Evolutionary conservation across 768 basidiomycete species (phyloP).

Genomic region (Leccinum uliginosum): DNA sequence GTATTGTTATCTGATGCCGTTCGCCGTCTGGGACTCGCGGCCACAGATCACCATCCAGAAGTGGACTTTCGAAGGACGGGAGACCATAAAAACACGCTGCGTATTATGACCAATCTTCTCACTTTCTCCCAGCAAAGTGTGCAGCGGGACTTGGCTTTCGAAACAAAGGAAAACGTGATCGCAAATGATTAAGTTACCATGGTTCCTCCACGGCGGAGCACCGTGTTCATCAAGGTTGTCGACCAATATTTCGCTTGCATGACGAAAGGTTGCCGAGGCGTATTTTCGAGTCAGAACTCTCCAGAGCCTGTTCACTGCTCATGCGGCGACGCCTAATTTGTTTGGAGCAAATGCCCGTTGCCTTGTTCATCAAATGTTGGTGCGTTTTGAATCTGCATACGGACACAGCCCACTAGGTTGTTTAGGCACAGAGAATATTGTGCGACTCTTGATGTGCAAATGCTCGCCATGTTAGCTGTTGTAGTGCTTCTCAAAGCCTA

Average conservation of each 20-base stretch:
- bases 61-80: conserved; percentile 42
- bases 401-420: conserved; percentile 1
- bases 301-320: conserved; percentile 41
- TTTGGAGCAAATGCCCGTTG: conserved; percentile 28
- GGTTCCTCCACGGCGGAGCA: conserved; percentile 46
- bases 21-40: conserved; percentile 56
- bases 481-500: conserved; percentile 55
- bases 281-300: conserved; percentile 67
- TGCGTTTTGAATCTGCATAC: conserved; percentile 9
- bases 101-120: conserved; percentile 74
- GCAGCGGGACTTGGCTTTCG: conserved; percentile 37
- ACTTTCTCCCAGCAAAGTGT: conserved; percentile 48
- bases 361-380: conserved; percentile 48
- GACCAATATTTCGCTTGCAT: conserved; percentile 43
- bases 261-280: conserved; percentile 50
- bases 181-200: conserved; percentile 14
- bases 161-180: conserved; percentile 32
- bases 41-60: conserved; percentile 49
- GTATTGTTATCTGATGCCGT: conserved; percentile 71
- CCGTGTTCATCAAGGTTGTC: conserved; percentile 54
- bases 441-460: conserved; percentile 63
- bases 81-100: conserved; percentile 56
- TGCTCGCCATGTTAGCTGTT: conserved; percentile 70
- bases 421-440: conserved; percentile 42
- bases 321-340: conserved; percentile 20